Conservation (phyloP, 2,329 filamentous ascomycete species). For the Trichoderma sp. region DNA sequence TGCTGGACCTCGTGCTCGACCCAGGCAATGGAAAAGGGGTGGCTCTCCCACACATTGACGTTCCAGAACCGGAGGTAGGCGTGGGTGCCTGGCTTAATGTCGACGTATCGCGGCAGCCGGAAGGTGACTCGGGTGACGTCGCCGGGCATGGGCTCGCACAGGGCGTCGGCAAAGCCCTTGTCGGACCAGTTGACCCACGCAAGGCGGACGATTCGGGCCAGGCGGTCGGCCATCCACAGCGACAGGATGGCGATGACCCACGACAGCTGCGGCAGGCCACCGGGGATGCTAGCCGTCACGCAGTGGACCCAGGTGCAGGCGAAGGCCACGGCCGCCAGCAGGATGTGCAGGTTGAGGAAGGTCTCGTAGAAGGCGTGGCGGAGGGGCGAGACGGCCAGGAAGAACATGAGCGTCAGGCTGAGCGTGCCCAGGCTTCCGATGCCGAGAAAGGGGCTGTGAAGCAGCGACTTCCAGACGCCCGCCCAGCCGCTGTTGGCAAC, state of each 20-base stretch:
- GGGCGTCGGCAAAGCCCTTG: conserved; percentile 63
- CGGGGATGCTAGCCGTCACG: conserved; percentile 63
- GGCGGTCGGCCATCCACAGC: conserved; percentile 76
- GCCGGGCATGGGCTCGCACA: conserved; percentile 68
- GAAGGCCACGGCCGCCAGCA: conserved; percentile 69
- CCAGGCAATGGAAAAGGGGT: conserved; percentile 81
- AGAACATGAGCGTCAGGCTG: conserved; percentile 65
- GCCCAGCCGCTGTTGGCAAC: conserved; percentile 65
- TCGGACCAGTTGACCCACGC: conserved; percentile 67
- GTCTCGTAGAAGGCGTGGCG: conserved; percentile 97
- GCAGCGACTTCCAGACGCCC: conserved; percentile 57
- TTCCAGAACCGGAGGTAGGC: conserved; percentile 72
- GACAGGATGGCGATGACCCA: conserved; percentile 74
- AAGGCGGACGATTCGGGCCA: conserved; percentile 63
- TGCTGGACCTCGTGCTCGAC: conserved; percentile 57
- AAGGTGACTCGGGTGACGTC: conserved; percentile 72
- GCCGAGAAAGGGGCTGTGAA: conserved; percentile 63
- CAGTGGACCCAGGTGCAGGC: conserved; percentile 79
- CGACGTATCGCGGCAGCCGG: conserved; percentile 66
- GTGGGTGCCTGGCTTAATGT: conserved; percentile 70
- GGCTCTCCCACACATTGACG: conserved; percentile 69
- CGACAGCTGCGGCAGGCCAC: conserved; percentile 69
- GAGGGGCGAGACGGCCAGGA: conserved; percentile 75
- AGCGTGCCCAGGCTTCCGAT: conserved; percentile 65
- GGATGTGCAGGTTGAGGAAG: conserved; percentile 84